Percentiles rank a stretch among this genome's conserved stretches.
phyloP scores from a whole-genome alignment of 2,329 filamentous ascomycete genomes.

The Gyromitra esculenta region DNA sequence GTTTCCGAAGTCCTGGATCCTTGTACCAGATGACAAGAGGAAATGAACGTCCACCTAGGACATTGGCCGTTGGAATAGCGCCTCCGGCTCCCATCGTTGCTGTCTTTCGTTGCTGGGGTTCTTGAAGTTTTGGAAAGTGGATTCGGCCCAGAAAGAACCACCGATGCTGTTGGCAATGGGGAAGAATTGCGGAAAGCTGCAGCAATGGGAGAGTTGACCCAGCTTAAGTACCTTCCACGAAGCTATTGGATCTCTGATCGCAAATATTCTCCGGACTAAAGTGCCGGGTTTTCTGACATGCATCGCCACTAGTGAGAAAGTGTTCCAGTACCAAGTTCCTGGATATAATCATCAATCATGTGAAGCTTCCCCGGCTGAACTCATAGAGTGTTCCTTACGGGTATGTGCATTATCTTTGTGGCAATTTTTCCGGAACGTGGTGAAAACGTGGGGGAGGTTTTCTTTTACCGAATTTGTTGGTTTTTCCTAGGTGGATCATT shows the following conservation, averaged over 20 bases:
- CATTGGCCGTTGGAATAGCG: constrained; percentile 48
- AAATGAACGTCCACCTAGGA: constrained; percentile 57
- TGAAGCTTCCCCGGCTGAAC: constrained; percentile 42
- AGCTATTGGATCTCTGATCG: not conserved
- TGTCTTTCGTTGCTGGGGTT: constrained; percentile 2
- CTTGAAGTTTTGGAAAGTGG: constrained; percentile 20
- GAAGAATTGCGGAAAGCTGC: constrained; percentile 6
- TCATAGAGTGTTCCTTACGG: not conserved
- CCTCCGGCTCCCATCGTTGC: constrained; percentile 50
- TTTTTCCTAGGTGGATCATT: not conserved
- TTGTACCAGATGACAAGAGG: constrained; percentile 59
- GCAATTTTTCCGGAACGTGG: constrained; percentile 24
- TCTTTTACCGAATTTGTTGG: not conserved
- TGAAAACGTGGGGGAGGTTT: constrained; percentile 13
- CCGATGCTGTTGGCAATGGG: constrained; percentile 10
- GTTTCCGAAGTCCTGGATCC: constrained; percentile 59
- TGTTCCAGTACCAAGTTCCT: constrained; percentile 36
- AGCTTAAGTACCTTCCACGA: constrained; percentile 38
- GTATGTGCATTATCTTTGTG: constrained; percentile 3
- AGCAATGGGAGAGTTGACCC: not conserved
- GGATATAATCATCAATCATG: constrained; percentile 32
- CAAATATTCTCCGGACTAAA: constrained; percentile 23
- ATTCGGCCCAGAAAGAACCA: constrained; percentile 1
- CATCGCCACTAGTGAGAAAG: not conserved
- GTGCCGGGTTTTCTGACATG: constrained; percentile 8